Percentiles rank a stretch among this genome's conserved stretches.
phyloP scores from a whole-genome alignment of 78 protist species.

The Reticulomyxa filosa region DNA sequence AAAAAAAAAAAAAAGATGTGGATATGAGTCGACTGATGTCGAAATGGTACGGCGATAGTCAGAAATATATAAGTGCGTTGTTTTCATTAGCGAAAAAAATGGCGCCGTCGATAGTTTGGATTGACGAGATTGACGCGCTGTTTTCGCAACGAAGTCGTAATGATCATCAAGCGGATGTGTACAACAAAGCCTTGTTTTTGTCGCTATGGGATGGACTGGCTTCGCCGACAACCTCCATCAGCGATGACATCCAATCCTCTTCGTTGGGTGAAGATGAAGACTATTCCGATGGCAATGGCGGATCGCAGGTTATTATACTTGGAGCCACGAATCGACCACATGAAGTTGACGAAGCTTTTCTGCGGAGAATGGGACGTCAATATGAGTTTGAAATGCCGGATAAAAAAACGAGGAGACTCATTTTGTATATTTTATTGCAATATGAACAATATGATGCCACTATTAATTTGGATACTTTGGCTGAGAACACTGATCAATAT shows the following conservation, averaged over 20 bases:
- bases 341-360: not conserved
- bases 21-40: too few species aligned
- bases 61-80: not conserved
- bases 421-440: too few species aligned
- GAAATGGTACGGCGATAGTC: too few species aligned
- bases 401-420: not conserved
- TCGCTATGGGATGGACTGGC: not conserved
- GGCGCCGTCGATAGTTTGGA: not conserved
- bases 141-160: not conserved
- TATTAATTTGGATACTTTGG: too few species aligned
- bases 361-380: not conserved
- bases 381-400: slow-evolving; percentile 1
- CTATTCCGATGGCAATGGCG: too few species aligned
- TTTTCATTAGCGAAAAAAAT: not conserved
- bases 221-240: too few species aligned
- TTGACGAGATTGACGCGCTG: slow-evolving; percentile 1
- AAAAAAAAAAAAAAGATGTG: too few species aligned
- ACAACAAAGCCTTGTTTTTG: not conserved
- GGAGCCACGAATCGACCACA: not conserved
- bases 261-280: too few species aligned
- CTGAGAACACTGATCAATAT: too few species aligned
- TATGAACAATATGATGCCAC: too few species aligned
- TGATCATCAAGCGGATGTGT: not conserved
- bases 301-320: not conserved
- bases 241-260: too few species aligned